Base-by-base conservation (phyloP, 176 grass and related monocot genomes). In the Elymus sibiricus region DNA sequence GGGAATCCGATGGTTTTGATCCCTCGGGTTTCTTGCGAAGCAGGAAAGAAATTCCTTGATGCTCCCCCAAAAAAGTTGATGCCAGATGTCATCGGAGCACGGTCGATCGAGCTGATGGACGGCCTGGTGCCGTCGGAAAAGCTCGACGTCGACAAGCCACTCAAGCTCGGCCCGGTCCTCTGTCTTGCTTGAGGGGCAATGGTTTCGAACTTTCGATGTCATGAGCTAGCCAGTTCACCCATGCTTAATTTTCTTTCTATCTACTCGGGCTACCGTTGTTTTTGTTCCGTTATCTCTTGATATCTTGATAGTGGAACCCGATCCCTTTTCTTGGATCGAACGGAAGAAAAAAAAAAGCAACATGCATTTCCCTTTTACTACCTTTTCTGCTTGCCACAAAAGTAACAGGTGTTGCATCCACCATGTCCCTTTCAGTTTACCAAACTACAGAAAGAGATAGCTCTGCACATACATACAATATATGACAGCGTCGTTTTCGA, bases 401-500 rank as follows among this genome's bases (percentile, higher is more conserved):
- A 71, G 27, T 2, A 38, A 13, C 35, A 32, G 13, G 31, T 10
- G 37, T 2, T 17, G 70, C 37, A 2, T 78, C 72, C 4, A 5
- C 15, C 43, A 5, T 21, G 82, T 85, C 82, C 21, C 26, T 67
- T n/a, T 75, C 82, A 21, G 44, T n/a, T 35, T 46, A 87, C 74
- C 89, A 44, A 72, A 74, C 65, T 13, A 8, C 56, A 12, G 64
- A 86, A 78, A 86, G 74, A 28, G 79, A 78, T 24, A 24, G 72
- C 79, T 56, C 83, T 82, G 39, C 79, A 17, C 39, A 43, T 46
- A 71, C 37, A 46, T 17, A 43, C 72, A 65, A 90, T 68, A 90
- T 46, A 56, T 3, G 16, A 22, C 21, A 12, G 10, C 11, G 74
- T 83, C 65, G 13, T 58, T 87, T 74, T 87, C 74, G 58, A 35